Conservation (phyloP, 495 filamentous ascomycete genomes). For the Glarea lozoyensis region DNA sequence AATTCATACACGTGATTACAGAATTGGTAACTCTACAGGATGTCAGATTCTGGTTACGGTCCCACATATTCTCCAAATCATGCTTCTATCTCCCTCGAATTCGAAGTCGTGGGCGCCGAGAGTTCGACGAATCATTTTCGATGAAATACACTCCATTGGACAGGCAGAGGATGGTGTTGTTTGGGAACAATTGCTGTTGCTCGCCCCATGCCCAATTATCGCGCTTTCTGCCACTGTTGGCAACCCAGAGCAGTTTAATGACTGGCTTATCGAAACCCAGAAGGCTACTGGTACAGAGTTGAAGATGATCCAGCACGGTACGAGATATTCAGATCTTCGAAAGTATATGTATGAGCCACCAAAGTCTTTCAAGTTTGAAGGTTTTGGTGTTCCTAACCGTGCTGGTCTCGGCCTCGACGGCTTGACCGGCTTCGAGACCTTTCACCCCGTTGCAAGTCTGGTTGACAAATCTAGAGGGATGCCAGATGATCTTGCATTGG, state of each 20-base stretch:
- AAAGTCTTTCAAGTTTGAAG: constrained; percentile 43
- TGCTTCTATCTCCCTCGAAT: constrained; percentile 61
- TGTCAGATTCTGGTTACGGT: constrained; percentile 74
- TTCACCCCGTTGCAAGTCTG: constrained; percentile 62
- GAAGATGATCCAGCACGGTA: constrained; percentile 53
- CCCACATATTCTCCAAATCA: constrained; percentile 69
- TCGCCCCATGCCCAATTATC: constrained; percentile 70
- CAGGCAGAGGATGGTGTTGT: constrained; percentile 69
- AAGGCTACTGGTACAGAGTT: constrained; percentile 43
- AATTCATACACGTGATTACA: constrained; percentile 66
- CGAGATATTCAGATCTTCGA: constrained; percentile 64
- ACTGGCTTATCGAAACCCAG: constrained; percentile 58
- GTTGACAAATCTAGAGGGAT: constrained; percentile 49
- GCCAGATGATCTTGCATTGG: constrained; percentile 55
- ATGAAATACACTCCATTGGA: constrained; percentile 76
- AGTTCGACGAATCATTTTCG: constrained; percentile 69
- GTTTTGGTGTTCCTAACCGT: constrained; percentile 35
- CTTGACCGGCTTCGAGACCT: constrained; percentile 37
- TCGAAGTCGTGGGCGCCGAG: constrained; percentile 57
- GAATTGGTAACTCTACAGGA: constrained; percentile 59
- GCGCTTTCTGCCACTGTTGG: constrained; percentile 74
- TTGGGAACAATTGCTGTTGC: constrained; percentile 71
- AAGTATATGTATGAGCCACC: constrained; percentile 56
- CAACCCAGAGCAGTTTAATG: constrained; percentile 60
- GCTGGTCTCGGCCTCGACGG: constrained; percentile 42